Conservation (phyloP, 345 rosid genomes). For the Citrus glauca region DNA sequence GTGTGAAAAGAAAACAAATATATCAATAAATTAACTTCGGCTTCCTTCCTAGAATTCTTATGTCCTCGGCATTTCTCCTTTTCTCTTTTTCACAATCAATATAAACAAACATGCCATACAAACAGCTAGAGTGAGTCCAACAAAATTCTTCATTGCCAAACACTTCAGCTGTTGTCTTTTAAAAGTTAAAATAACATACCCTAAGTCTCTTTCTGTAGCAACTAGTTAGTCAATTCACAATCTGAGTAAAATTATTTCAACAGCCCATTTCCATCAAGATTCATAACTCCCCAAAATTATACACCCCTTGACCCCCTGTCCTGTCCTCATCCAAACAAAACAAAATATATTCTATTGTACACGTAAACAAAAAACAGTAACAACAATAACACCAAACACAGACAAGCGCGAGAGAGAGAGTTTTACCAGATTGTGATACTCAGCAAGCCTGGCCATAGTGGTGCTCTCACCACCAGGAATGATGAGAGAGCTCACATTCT, state of each 20-base stretch:
- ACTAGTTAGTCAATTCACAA: neutral
- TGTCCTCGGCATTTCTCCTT: too few relatives aligned
- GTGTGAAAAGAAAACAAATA: neutral
- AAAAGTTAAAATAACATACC: neutral
- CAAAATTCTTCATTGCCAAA: neutral
- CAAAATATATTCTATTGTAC: neutral
- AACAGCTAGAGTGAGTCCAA: neutral
- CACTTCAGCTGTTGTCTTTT: neutral
- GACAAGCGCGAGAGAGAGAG: neutral
- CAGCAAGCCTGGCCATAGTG: conserved; percentile 98
- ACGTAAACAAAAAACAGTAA: neutral
- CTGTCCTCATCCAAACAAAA: neutral
- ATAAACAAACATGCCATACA: neutral
- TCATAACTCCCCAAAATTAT: neutral
- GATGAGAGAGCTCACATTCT: conserved; percentile 65
- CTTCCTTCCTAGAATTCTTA: neutral
- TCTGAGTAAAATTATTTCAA: neutral
- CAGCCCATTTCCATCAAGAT: conserved; percentile 3
- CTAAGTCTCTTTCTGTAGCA: neutral
- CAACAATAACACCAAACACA: neutral
- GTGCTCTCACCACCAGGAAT: conserved; percentile 99
- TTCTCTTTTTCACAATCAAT: neutral
- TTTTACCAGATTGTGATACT: conserved; percentile 71
- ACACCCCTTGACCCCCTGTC: neutral
- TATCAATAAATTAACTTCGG: neutral